Evolutionary conservation across 805 yeast genomes (phyloP).

Genomic region (Candida verbasci): DNA sequence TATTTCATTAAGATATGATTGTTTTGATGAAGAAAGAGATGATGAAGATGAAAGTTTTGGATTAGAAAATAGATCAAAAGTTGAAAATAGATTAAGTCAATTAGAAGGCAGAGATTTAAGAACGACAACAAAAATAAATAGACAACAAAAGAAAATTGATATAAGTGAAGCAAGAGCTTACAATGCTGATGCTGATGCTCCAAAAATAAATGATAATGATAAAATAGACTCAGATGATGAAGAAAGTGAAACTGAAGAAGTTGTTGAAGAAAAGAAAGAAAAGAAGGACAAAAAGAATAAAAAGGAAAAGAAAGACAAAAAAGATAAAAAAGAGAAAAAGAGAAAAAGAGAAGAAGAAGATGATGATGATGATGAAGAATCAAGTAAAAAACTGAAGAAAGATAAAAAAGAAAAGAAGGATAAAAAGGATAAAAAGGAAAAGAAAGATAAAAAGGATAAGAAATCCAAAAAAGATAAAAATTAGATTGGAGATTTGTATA

Average conservation of each 20-base stretch:
- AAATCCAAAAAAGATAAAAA: constrained; percentile 9
- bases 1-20: constrained; percentile 93
- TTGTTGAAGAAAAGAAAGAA: constrained; percentile 24
- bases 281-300: constrained; percentile 24
- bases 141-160: constrained; percentile 82
- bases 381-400: constrained; percentile 13
- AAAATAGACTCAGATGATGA: constrained; percentile 20
- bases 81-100: constrained; percentile 90
- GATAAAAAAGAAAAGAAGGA: constrained; percentile 23
- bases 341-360: constrained; percentile 21
- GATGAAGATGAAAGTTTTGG: constrained; percentile 91
- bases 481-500: constrained; percentile 3
- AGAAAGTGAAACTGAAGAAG: constrained; percentile 30
- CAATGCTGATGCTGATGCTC: constrained; percentile 92
- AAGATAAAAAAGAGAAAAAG: constrained; percentile 23
- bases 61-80: constrained; percentile 83
- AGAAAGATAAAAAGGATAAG: constrained; percentile 25
- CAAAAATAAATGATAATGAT: constrained; percentile 28
- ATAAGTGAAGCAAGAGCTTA: constrained; percentile 81
- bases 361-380: constrained; percentile 15
- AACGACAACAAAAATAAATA: constrained; percentile 78
- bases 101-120: constrained; percentile 96
- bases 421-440: constrained; percentile 25
- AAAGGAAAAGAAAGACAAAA: constrained; percentile 16
- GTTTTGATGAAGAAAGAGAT: constrained; percentile 93